Base-by-base conservation (phyloP, 2,329 filamentous ascomycete species). In the Septoria petroselini region DNA sequence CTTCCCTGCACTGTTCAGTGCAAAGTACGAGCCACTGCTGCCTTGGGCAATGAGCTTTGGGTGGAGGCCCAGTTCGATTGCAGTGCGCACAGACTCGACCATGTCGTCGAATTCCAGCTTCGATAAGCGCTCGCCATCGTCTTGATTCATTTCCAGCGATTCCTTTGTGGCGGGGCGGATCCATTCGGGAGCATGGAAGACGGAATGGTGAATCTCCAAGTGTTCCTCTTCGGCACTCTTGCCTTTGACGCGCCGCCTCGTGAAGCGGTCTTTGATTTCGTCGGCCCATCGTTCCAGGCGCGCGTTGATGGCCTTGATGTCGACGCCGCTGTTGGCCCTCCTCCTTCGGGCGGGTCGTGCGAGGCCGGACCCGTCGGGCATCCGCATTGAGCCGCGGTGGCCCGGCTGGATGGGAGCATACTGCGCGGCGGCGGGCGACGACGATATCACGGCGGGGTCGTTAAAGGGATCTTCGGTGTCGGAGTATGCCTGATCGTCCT, bases 21-120 rank as follows among this genome's bases (percentile, higher is more conserved):
- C 93, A 77, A 98, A 98, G 73, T 98, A 98, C 70, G 91, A 96
- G 41, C 93, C 93, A 2, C 93, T 97, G 71, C 91, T 97, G 31
- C 93, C 93, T 68, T 98, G 93, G 0, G 91, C 85, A 60, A 98
- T 98, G 82, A 98, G 87, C 63, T 88, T 91, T 3, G 93, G 93
- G 67, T 98, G 93, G 41, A 91, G 81, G 33, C 89, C 91, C 67
- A 94, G 82, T 64, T 91, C 84, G 59, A 98, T 98, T 29, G 93
- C 93, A 25, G 83, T 73, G 57, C 86, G 79, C n/a, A 98, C 91
- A 64, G 89, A 94, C 62, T 95, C 88, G 12, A 97, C 85, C 27
- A 94, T 82, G 31, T 83, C 80, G 50, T 97, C 91, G 63, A 97
- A 98, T 63, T 96, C 82, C 23, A 79, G 75, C 66, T 83, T 86